These are phyloP conservation scores for Leishmania tropica DNA, from an alignment of 208 protist species.

Conservation along the genomic window DNA sequence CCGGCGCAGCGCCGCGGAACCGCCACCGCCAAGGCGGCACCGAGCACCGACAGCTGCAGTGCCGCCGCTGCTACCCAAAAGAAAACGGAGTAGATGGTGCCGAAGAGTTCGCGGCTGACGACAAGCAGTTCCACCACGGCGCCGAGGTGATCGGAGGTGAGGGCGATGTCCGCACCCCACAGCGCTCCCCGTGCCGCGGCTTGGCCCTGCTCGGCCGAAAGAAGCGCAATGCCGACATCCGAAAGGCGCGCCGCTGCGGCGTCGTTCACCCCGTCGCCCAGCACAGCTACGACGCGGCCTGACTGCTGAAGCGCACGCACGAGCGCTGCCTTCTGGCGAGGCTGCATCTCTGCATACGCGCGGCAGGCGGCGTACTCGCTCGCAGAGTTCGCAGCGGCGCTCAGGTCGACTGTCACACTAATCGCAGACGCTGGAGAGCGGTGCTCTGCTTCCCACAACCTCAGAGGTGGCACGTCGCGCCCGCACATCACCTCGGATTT, in stretches of 20 bases:
- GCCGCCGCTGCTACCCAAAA: slow-evolving; percentile 1
- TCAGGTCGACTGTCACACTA: slow-evolving; percentile 19
- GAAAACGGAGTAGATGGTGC: slow-evolving; percentile 15
- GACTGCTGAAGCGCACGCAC: slow-evolving; percentile 82
- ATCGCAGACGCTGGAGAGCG: neutral
- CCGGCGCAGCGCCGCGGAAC: neutral
- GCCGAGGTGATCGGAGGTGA: slow-evolving; percentile 8
- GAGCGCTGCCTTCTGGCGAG: slow-evolving; percentile 49
- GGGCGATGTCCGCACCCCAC: slow-evolving; percentile 27
- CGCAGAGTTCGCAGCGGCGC: slow-evolving; percentile 17
- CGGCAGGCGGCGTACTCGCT: slow-evolving; percentile 35
- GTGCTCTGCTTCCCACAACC: neutral
- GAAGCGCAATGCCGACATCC: slow-evolving; percentile 92
- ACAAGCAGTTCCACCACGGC: slow-evolving; percentile 5
- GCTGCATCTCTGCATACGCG: slow-evolving; percentile 89
- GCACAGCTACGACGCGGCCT: slow-evolving; percentile 89
- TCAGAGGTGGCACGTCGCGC: slow-evolving; percentile 9
- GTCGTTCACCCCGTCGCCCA: slow-evolving; percentile 97
- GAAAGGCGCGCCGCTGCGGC: slow-evolving; percentile 92
- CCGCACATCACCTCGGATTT: slow-evolving; percentile 10
- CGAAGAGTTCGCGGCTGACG: slow-evolving; percentile 19
- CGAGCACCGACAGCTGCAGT: slow-evolving; percentile 24
- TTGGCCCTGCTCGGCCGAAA: slow-evolving; percentile 34
- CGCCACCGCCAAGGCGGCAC: slow-evolving; percentile 13
- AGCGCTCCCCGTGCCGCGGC: slow-evolving; percentile 6